Evolutionary conservation across 2,329 filamentous ascomycete genomes (phyloP).

Genomic region (Coniochaeta ligniaria): DNA sequence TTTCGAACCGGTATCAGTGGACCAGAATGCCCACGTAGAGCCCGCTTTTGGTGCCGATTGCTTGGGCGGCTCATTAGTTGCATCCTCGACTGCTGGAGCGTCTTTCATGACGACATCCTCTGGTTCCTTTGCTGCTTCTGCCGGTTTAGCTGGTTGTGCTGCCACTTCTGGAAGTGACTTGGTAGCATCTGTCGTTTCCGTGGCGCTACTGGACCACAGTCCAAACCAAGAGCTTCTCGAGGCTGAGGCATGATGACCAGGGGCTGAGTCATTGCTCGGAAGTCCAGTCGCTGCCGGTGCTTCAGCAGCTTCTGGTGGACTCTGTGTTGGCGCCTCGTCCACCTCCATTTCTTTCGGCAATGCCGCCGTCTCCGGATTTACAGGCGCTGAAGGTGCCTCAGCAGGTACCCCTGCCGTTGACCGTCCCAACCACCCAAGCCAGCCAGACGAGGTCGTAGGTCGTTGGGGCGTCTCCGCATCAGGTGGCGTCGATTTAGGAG

Average conservation of each 20-base stretch:
- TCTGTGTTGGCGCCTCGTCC: constrained; percentile 7
- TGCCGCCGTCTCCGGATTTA: background rate
- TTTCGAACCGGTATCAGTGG: constrained; percentile 42
- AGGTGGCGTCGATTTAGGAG: background rate
- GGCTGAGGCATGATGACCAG: constrained; percentile 5
- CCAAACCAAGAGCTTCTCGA: constrained; percentile 26
- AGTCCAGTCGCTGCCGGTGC: constrained; percentile 2
- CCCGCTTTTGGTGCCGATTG: constrained; percentile 40
- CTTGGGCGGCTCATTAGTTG: constrained; percentile 18
- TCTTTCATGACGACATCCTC: constrained; percentile 38
- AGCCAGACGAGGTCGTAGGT: constrained; percentile 34
- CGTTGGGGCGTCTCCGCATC: background rate
- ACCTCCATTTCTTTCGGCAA: constrained; percentile 5
- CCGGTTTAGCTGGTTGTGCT: constrained; percentile 7
- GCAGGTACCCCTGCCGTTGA: constrained; percentile 1
- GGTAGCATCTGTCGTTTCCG: constrained; percentile 5
- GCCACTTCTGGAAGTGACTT: constrained; percentile 1
- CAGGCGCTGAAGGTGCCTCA: constrained; percentile 3
- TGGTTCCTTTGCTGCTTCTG: constrained; percentile 17
- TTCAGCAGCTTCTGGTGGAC: constrained; percentile 8
- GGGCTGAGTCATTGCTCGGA: background rate
- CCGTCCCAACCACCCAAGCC: constrained; percentile 45
- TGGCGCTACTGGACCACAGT: constrained; percentile 19
- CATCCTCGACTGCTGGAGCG: constrained; percentile 21
- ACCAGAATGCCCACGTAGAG: constrained; percentile 80